Percentiles rank a stretch among this genome's conserved stretches.
Evolutionary conservation across 2,329 filamentous ascomycete species (phyloP).

Genomic region (Cladosporium sp.): DNA sequence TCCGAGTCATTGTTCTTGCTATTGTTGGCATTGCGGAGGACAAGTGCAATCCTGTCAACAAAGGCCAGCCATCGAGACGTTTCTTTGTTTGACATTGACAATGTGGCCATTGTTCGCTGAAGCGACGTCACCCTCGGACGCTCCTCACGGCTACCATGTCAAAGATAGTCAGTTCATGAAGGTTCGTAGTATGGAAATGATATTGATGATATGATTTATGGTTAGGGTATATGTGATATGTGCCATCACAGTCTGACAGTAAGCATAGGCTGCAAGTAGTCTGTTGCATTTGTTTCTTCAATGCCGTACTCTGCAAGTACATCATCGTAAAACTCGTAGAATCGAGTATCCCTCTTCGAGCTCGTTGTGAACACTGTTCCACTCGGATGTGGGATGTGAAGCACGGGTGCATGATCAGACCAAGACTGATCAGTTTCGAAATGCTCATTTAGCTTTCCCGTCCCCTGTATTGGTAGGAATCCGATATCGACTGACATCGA

Average conservation of each 20-base stretch:
- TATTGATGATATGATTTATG: no score
- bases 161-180: no score
- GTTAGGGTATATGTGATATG: background rate
- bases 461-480: background rate
- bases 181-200: no score
- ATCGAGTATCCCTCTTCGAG: background rate
- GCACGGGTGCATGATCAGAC: background rate
- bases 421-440: background rate
- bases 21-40: no score
- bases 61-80: no score
- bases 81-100: no score
- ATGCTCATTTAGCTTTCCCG: background rate
- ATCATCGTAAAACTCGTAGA: conserved; percentile 11
- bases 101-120: no score
- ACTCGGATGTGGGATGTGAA: background rate
- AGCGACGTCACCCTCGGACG: no score
- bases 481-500: conserved; percentile 12
- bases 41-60: no score
- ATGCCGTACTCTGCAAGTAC: conserved; percentile 1
- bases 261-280: background rate
- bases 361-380: background rate
- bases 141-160: no score
- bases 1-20: no score
- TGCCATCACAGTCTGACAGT: background rate
- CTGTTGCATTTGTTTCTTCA: background rate